phyloP scores from a whole-genome alignment of 2,329 filamentous ascomycete genomes.

The Fusarium concolor region DNA sequence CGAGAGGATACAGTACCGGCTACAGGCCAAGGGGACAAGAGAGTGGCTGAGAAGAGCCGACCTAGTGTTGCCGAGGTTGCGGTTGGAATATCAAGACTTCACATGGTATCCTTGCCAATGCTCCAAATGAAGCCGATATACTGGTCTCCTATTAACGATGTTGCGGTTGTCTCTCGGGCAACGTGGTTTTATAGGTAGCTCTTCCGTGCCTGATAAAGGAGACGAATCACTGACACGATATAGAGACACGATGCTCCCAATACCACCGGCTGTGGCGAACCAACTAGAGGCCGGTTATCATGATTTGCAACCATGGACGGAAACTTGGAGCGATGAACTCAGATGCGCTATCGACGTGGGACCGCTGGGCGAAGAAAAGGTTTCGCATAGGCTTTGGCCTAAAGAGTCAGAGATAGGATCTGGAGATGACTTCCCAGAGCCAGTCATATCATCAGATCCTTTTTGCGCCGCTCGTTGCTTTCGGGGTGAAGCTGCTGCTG shows the following conservation, averaged over 20 bases:
- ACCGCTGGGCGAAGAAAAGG: conserved; percentile 89
- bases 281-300: conserved; percentile 91
- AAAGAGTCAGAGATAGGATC: conserved; percentile 55
- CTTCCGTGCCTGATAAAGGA: background rate
- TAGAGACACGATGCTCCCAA: conserved; percentile 87
- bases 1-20: conserved; percentile 20
- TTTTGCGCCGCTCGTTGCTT: conserved; percentile 72
- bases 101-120: conserved; percentile 85
- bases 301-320: conserved; percentile 86
- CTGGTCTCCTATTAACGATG: conserved; percentile 93
- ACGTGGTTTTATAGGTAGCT: conserved; percentile 92
- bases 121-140: conserved; percentile 96
- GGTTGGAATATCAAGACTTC: conserved; percentile 89
- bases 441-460: conserved; percentile 63
- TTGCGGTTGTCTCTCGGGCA: conserved; percentile 82
- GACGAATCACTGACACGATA: conserved; percentile 27
- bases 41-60: conserved; percentile 15
- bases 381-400: conserved; percentile 86
- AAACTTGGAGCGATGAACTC: conserved; percentile 93
- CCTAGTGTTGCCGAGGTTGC: conserved; percentile 70
- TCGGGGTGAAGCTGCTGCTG: conserved; percentile 67
- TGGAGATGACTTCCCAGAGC: conserved; percentile 47
- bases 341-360: conserved; percentile 92
- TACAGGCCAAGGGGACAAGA: conserved; percentile 9
- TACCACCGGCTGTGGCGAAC: conserved; percentile 88